Base-by-base conservation (phyloP, 1,284 basidiomycete species). In the Fomitopsis schrenkii region DNA sequence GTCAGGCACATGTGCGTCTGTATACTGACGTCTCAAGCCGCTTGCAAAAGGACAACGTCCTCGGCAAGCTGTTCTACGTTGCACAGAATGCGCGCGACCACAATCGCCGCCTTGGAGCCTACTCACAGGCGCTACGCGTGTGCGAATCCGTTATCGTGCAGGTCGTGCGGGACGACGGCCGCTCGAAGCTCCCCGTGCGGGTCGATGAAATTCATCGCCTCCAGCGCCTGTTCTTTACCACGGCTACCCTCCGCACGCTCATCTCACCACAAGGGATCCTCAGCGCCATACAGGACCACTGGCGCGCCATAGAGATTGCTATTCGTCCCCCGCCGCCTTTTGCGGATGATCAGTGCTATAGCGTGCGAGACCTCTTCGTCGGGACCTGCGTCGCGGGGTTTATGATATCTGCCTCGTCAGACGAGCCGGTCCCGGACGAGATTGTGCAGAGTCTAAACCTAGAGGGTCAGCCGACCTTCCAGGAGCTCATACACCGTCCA, bases 141-240 rank as follows among this genome's bases (percentile, higher is more conserved):
- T 72, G 71, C 59, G 58, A 63, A 19, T 66, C 59, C 52, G 66
- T 71, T 4, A 64, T 67, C 57, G 57, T 45, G 17, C 64, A 67
- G 41, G 62, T 66, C n/a, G 58, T 69, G 28, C 58, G 58, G 26
- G 33, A 35, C 30, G 58, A 64, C 57, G 68, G 66, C n/a, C 61
- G 63, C 1, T 54, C 70, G 1, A 59, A 53, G 3, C 17, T 64
- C 15, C 22, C 61, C 10, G 48, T 72, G 3, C 57, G 60, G 5
- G 59, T 61, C 3, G 41, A 38, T 26, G 69, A 72, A 19, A 42
- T 72, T 5, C 65, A 65, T 53, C 67, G 70, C 15, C 62, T 72
- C 4, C 71, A 72, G 33, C 64, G 67, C 54, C 58, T 70, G 22
- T 65, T 67, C 33, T 68, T 70, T 62, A 71, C 68, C 10, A 65